These are phyloP conservation scores for Rhododendron vialii DNA, from an alignment of 148 eudicot species.

Conservation along the genomic window DNA sequence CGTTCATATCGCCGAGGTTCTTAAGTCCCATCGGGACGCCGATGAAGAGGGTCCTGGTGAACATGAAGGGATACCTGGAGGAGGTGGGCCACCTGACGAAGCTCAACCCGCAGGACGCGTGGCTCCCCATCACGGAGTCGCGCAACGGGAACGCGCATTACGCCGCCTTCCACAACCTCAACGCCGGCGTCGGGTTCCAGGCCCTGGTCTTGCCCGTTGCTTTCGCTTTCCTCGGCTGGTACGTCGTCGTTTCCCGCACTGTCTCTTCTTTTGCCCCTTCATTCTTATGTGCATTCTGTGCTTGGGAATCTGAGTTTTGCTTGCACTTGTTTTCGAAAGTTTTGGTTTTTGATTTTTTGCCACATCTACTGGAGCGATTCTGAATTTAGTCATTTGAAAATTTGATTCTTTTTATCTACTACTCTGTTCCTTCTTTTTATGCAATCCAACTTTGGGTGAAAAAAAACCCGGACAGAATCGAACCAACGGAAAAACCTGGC, in stretches of 20 bases:
- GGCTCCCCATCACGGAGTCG: slow-evolving; percentile 97
- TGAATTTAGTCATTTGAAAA: too few relatives aligned
- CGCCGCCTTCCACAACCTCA: slow-evolving; percentile 91
- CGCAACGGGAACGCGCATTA: slow-evolving; percentile 94
- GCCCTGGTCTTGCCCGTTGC: slow-evolving; percentile 92
- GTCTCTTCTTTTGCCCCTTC: neutral
- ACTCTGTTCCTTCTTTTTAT: too few relatives aligned
- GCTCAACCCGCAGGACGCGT: slow-evolving; percentile 95
- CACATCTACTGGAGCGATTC: too few relatives aligned
- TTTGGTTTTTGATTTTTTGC: too few relatives aligned
- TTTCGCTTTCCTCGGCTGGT: slow-evolving; percentile 97
- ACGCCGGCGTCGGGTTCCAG: slow-evolving; percentile 94
- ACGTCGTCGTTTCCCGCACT: slow-evolving; percentile 4
- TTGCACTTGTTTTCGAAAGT: too few relatives aligned
- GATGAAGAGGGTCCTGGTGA: slow-evolving; percentile 80
- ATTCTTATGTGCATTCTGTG: too few relatives aligned
- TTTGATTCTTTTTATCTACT: neutral
- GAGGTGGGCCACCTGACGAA: slow-evolving; percentile 92
- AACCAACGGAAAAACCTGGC: neutral
- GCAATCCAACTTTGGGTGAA: neutral
- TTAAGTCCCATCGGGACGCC: slow-evolving; percentile 96
- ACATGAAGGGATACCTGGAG: slow-evolving; percentile 90
- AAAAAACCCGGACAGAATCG: neutral
- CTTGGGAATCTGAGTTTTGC: too few relatives aligned
- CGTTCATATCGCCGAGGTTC: slow-evolving; percentile 84